Conservation (phyloP, 768 basidiomycete species). For the Strobilomyces confusus region DNA sequence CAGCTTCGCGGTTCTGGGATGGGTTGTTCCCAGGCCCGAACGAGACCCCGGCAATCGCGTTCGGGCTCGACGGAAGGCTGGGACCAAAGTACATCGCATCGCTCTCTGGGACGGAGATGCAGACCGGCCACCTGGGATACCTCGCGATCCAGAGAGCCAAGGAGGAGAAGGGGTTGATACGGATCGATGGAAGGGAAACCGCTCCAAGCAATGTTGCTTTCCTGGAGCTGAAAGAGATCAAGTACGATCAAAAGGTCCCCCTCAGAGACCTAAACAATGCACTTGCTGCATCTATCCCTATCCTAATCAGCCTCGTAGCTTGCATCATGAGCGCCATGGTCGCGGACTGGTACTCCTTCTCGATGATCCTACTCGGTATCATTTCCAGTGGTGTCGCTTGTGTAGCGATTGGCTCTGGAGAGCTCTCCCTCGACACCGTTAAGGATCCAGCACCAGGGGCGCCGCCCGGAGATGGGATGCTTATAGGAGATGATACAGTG, state of each 20-base stretch:
- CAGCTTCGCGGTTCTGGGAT: slow-evolving; percentile 29
- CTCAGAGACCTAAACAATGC: neutral
- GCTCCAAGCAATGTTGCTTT: slow-evolving; percentile 18
- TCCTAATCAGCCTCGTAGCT: neutral
- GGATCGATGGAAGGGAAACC: slow-evolving; percentile 15
- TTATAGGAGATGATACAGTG: slow-evolving; percentile 23
- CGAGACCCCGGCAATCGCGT: slow-evolving; percentile 24
- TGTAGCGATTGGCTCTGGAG: slow-evolving; percentile 29
- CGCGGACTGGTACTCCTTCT: slow-evolving; percentile 30
- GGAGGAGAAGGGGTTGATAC: neutral
- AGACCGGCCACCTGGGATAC: slow-evolving; percentile 26
- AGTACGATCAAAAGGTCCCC: slow-evolving; percentile 7
- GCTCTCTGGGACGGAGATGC: slow-evolving; percentile 29
- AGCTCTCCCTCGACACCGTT: slow-evolving; percentile 15
- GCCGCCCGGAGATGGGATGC: slow-evolving; percentile 32
- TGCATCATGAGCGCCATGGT: slow-evolving; percentile 25
- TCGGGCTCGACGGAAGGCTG: slow-evolving; percentile 25
- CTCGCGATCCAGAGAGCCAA: slow-evolving; percentile 20
- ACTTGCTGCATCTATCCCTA: neutral
- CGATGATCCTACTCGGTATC: slow-evolving; percentile 33
- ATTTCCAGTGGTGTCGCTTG: slow-evolving; percentile 30
- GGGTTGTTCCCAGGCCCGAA: slow-evolving; percentile 31
- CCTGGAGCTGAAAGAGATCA: slow-evolving; percentile 21
- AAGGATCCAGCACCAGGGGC: slow-evolving; percentile 20
- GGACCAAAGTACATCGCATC: slow-evolving; percentile 29